Conservation (phyloP, 805 yeast genomes). For the Pichia heedii region DNA sequence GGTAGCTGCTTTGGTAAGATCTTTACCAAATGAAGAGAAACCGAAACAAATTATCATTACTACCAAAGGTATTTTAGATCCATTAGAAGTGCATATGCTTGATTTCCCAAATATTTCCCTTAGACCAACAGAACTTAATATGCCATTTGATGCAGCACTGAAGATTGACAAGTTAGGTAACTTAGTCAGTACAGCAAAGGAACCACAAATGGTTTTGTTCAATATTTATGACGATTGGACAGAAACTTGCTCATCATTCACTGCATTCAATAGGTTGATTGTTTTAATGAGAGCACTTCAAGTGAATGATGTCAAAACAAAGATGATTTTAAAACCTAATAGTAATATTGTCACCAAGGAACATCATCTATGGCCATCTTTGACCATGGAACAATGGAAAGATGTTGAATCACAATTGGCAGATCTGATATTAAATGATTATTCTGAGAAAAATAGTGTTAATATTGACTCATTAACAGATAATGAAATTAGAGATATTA, state of each 20-base stretch:
- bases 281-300: conserved; percentile 76
- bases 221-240: conserved; percentile 95
- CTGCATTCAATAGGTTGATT: conserved; percentile 86
- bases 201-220: conserved; percentile 86
- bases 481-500: conserved; percentile 86
- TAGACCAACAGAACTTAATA: conserved; percentile 77
- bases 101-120: conserved; percentile 91
- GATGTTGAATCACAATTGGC: conserved; percentile 80
- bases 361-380: conserved; percentile 91
- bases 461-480: conserved; percentile 84
- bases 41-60: conserved; percentile 90
- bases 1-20: conserved; percentile 81
- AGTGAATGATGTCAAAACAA: conserved; percentile 68
- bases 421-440: conserved; percentile 78
- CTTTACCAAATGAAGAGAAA: conserved; percentile 87
- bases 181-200: conserved; percentile 75
- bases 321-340: conserved; percentile 68
- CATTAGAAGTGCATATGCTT: conserved; percentile 92
- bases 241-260: conserved; percentile 68
- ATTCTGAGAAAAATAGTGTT: conserved; percentile 76
- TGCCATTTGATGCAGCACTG: conserved; percentile 85
- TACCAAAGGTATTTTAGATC: conserved; percentile 85
- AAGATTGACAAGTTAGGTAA: conserved; percentile 72
- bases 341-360: conserved; percentile 56
- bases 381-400: conserved; percentile 85